Evolutionary conservation across 2,329 filamentous ascomycete genomes (phyloP).

Genomic region (Calonectria fujianensis): DNA sequence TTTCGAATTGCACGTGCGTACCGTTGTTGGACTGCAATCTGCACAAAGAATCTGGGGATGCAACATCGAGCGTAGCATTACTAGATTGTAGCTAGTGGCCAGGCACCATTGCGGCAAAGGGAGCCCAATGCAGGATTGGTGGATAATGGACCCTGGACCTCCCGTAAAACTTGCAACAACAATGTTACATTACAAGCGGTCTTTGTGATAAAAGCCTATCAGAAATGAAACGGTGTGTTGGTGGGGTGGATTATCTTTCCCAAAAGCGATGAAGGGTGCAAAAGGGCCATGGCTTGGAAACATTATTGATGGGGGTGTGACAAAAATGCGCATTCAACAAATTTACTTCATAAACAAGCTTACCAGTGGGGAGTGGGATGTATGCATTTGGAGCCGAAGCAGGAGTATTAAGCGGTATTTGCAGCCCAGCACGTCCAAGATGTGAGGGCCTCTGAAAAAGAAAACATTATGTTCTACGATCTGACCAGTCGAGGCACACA

Average conservation of each 20-base stretch:
- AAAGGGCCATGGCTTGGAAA: no score
- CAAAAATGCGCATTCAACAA: background rate
- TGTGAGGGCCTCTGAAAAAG: background rate
- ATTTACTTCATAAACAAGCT: background rate
- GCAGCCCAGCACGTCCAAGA: background rate
- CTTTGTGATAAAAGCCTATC: background rate
- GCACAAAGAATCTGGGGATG: background rate
- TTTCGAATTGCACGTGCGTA: background rate
- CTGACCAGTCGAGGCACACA: background rate
- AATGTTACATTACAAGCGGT: constrained; percentile 7
- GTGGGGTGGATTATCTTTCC: background rate
- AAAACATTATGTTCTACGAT: background rate
- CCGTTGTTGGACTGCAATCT: background rate
- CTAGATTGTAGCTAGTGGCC: background rate
- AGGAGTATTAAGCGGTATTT: background rate
- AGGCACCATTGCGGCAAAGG: constrained; percentile 23
- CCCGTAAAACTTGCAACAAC: background rate
- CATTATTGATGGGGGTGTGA: background rate
- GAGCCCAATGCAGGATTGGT: background rate
- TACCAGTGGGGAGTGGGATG: background rate
- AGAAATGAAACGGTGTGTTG: background rate
- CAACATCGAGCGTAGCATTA: background rate
- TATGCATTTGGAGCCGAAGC: background rate
- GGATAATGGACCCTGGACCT: background rate
- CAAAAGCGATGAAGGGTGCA: background rate